Evolutionary conservation across 345 rosid species (phyloP).

Genomic region (Brassica carinata): DNA sequence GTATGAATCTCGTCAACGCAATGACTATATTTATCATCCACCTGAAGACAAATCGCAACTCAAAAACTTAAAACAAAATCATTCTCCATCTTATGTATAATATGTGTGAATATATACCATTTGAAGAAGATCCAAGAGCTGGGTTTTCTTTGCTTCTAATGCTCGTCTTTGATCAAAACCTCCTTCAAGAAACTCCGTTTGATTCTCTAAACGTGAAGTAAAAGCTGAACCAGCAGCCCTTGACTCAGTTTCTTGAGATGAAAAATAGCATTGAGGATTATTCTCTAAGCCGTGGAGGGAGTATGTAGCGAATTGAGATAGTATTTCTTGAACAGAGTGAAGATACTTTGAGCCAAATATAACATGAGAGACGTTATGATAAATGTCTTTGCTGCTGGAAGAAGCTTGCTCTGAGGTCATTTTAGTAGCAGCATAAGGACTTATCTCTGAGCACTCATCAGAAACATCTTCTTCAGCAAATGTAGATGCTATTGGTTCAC

Average conservation of each 20-base stretch:
- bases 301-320: constrained; percentile 74
- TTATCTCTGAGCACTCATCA: constrained; percentile 65
- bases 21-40: constrained; percentile 78
- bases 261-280: constrained; percentile 28
- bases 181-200: constrained; percentile 37
- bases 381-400: constrained; percentile 56
- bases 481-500: constrained; percentile 50
- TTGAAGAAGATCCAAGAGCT: constrained; percentile 68
- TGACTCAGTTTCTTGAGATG: constrained; percentile 33
- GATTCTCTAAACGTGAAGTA: constrained; percentile 29
- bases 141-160: constrained; percentile 58
- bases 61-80: background rate
- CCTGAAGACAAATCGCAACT: constrained; percentile 46
- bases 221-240: constrained; percentile 33
- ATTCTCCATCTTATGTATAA: background rate
- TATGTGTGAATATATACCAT: constrained; percentile 48
- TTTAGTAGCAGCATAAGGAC: constrained; percentile 41
- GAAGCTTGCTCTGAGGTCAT: constrained; percentile 61
- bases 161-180: constrained; percentile 39
- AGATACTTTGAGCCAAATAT: constrained; percentile 72
- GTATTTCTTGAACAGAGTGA: constrained; percentile 76
- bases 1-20: constrained; percentile 93
- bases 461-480: constrained; percentile 44
- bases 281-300: constrained; percentile 59
- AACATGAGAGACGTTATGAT: constrained; percentile 45